Percentiles rank a stretch among this genome's conserved stretches.
Evolutionary conservation across 2,329 filamentous ascomycete species (phyloP).

Genomic region (Onygena corvina): DNA sequence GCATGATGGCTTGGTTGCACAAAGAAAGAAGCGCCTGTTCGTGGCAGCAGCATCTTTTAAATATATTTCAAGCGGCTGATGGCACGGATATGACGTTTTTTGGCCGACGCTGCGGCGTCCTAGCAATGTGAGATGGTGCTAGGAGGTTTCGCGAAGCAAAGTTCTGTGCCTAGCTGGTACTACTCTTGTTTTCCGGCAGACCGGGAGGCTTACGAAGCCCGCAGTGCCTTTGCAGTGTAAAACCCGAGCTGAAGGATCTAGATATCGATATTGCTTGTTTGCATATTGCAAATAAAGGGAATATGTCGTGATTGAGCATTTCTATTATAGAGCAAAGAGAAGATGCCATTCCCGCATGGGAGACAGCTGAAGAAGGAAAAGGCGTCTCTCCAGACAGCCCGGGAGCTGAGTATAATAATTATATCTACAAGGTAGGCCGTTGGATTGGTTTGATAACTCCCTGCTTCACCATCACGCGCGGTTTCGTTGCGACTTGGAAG

Average conservation of each 20-base stretch:
- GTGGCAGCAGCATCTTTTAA: not conserved
- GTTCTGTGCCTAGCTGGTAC: not conserved
- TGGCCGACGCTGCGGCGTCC: not conserved
- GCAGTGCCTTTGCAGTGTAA: not conserved
- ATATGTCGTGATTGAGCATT: not conserved
- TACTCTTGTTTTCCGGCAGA: not conserved
- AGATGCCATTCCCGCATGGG: not conserved
- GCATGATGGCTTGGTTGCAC: not conserved
- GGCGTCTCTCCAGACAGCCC: not conserved
- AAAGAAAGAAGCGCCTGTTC: not conserved
- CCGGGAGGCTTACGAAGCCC: not conserved
- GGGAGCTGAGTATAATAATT: slow-evolving; percentile 3
- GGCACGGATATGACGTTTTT: not conserved
- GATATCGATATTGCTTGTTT: not conserved
- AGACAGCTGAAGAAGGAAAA: not conserved
- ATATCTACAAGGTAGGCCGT: slow-evolving; percentile 51
- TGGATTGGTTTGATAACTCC: slow-evolving; percentile 80
- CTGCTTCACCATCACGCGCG: slow-evolving; percentile 78
- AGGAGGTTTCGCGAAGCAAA: too few relatives aligned
- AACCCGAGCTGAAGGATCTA: not conserved
- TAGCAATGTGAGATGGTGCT: not conserved
- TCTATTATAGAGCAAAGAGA: too few relatives aligned
- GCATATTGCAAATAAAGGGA: not conserved
- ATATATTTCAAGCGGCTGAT: not conserved
- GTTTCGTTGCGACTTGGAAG: slow-evolving; percentile 81